Conservation (phyloP, 495 filamentous ascomycete genomes). For the Penicillium fimorum region DNA sequence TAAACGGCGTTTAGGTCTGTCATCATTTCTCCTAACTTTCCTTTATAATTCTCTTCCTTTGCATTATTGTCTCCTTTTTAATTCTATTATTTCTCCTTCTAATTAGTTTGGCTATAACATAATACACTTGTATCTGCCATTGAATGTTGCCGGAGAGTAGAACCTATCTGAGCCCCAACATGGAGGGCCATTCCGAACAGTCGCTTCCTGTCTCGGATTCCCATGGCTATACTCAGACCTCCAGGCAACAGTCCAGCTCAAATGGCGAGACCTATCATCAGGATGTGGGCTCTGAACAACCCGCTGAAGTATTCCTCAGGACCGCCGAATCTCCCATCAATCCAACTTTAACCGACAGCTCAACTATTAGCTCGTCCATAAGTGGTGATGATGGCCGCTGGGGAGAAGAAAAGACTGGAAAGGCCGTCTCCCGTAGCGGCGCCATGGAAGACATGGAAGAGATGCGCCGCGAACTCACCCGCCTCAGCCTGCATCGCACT, state of each 20-base stretch:
- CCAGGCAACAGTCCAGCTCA: background rate
- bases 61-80: background rate
- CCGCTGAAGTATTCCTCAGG: slow-evolving; percentile 10
- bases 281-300: background rate
- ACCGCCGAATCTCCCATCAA: slow-evolving; percentile 16
- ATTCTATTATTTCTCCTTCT: slow-evolving; percentile 8
- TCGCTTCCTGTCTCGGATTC: background rate
- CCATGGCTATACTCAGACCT: background rate
- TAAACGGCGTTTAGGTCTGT: background rate
- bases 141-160: slow-evolving; percentile 16
- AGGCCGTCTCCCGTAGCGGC: slow-evolving; percentile 56
- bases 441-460: slow-evolving; percentile 73
- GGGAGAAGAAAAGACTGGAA: slow-evolving; percentile 70
- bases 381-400: slow-evolving; percentile 58
- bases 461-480: slow-evolving; percentile 62
- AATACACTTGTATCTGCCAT: slow-evolving; percentile 18
- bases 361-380: slow-evolving; percentile 23
- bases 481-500: slow-evolving; percentile 53
- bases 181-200: slow-evolving; percentile 24
- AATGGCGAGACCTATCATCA: background rate
- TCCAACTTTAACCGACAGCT: slow-evolving; percentile 16
- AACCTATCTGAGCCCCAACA: slow-evolving; percentile 10
- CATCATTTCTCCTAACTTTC: background rate
- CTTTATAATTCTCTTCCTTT: background rate
- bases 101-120: slow-evolving; percentile 2